phyloP scores from a whole-genome alignment of 225 moss, liverwort and hornwort genomes.

The Antitrichia curtipendula region DNA sequence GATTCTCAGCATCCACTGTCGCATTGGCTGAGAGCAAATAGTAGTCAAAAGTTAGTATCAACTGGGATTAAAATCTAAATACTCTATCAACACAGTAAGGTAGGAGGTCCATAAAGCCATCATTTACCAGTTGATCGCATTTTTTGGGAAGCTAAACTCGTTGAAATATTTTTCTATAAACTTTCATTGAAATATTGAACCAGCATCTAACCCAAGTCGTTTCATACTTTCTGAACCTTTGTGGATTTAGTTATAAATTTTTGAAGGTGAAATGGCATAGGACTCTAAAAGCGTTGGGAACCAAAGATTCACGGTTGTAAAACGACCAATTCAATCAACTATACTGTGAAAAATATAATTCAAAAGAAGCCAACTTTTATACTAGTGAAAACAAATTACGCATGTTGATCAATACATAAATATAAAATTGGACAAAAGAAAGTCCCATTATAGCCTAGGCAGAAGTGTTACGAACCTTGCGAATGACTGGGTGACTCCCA shows the following conservation, averaged over 20 bases:
- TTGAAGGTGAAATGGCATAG: not conserved
- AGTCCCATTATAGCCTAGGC: not conserved
- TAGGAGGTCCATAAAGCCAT: not conserved
- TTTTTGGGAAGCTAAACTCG: not conserved
- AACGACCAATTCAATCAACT: not conserved
- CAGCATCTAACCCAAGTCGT: not conserved
- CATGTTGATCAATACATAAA: not conserved
- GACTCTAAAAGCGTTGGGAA: not conserved
- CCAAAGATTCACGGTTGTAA: not conserved
- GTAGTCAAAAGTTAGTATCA: not conserved
- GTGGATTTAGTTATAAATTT: too few relatives aligned
- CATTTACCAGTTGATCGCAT: not conserved
- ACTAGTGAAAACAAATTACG: not conserved
- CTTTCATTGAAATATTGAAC: not conserved
- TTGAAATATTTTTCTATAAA: not conserved
- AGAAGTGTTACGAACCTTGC: conserved; percentile 45
- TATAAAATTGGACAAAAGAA: not conserved
- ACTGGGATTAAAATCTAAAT: not conserved
- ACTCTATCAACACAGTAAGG: not conserved
- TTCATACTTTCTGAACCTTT: not conserved
- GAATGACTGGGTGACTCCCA: conserved; percentile 83
- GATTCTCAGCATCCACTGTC: conserved; percentile 91
- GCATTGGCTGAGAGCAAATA: conserved; percentile 62
- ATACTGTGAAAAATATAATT: too few relatives aligned
- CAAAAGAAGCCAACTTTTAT: not conserved